Evolutionary conservation across 345 rosid genomes (phyloP).

Genomic region (Sonneratia alba): DNA sequence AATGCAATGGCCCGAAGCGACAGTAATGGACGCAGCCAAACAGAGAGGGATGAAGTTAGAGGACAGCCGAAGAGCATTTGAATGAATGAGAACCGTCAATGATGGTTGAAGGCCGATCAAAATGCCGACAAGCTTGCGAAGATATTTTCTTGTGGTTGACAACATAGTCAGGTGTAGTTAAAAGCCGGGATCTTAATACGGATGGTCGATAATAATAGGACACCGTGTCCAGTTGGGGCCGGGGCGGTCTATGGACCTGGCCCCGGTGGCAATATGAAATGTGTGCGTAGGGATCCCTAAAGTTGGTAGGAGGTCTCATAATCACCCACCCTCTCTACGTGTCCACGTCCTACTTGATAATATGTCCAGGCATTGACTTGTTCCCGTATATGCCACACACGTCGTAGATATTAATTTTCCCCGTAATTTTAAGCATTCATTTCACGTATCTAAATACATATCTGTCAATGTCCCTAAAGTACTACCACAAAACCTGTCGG

Average conservation of each 20-base stretch:
- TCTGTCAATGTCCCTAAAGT: background rate
- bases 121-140: background rate
- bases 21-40: background rate
- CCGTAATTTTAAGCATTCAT: no score
- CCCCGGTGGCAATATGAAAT: no score
- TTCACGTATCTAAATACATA: background rate
- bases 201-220: background rate
- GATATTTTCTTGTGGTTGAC: background rate
- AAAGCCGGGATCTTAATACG: background rate
- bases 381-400: no score
- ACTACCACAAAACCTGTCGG: no score
- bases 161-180: background rate
- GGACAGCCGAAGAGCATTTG: background rate
- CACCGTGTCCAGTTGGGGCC: background rate
- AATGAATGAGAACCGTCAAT: background rate
- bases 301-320: no score
- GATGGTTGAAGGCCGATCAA: background rate
- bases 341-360: no score
- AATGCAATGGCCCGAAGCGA: no score
- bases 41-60: background rate
- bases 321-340: no score
- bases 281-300: no score
- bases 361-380: no score
- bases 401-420: no score
- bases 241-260: background rate